Base-by-base conservation (phyloP, 768 basidiomycete genomes). In the Boletus eberwhitei region DNA sequence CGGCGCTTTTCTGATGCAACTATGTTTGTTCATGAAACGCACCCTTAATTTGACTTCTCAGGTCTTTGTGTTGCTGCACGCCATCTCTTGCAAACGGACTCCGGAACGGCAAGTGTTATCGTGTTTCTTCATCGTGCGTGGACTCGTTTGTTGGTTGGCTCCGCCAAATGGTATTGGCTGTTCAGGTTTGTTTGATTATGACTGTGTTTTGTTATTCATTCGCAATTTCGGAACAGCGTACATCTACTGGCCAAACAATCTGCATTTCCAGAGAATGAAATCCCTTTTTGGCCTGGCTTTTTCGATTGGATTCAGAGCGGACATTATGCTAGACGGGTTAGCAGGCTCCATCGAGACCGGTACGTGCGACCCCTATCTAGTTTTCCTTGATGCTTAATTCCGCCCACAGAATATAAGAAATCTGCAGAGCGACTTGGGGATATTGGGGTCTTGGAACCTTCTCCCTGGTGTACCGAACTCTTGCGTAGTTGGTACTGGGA, bases 221-320 rank as follows among this genome's bases (percentile, higher is more conserved):
- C 29, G 48, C 19, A 5, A 5, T 26, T 38, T 50, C 8, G 21
- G 16, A 22, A 36, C 42, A 77, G 77, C 73, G 2, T 80, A 73
- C 56, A 63, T 74, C 3, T 77, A 75, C 52, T 76, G 72, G 71
- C 71, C 74, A 1, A 64, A 64, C 4, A 73, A 77, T 53, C 7
- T 21, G 0, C 56, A 68, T 49, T 81, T 74, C 54, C 64, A 72
- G 50, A 67, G 71, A n/a, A 68, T 79, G 46, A 67, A 71, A 26
- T 52, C 67, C 13, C 68, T 79, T 13, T 75, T 75, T 53, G 61
- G 64, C 2, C 68, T 76, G n/a, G 62, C 74, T 1, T 80, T 79
- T 46, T 69, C 70, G 32, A 50, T 55, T 1, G 55, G 65, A 13
- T 75, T 74, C 53, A 68, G 74, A 32, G 55, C 67, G 13, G 68